Percentiles rank a stretch among this genome's conserved stretches.
Evolutionary conservation across 1,139 yeast genomes (phyloP).

Genomic region (Diutina rugosa): DNA sequence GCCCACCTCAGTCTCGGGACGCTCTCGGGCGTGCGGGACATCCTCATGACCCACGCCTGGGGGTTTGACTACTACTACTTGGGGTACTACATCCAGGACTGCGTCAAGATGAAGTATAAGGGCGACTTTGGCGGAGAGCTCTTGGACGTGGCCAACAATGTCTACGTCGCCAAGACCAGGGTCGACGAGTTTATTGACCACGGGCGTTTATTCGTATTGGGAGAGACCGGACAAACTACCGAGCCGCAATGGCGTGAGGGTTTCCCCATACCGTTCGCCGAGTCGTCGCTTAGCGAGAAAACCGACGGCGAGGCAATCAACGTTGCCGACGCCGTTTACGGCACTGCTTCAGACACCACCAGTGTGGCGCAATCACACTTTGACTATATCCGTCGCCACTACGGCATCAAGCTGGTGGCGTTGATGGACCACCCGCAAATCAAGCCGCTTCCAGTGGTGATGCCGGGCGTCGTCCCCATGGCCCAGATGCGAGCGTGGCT

Average conservation of each 20-base stretch:
- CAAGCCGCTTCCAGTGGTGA: constrained; percentile 6
- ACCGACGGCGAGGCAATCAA: background rate
- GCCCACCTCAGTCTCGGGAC: constrained; percentile 66
- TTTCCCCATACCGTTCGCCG: background rate
- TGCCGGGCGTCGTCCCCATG: constrained; percentile 20
- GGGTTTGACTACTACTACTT: constrained; percentile 44
- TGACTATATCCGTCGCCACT: constrained; percentile 8
- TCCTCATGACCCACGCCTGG: constrained; percentile 34
- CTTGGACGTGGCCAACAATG: constrained; percentile 37
- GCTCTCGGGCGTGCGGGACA: constrained; percentile 61
- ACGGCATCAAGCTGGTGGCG: constrained; percentile 18
- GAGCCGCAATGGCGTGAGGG: background rate
- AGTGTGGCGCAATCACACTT: constrained; percentile 13
- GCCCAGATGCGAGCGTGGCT: constrained; percentile 24
- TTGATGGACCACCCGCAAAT: constrained; percentile 6
- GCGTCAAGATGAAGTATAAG: constrained; percentile 77
- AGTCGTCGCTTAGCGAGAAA: background rate
- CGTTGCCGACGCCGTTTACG: constrained; percentile 25
- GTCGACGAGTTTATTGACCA: constrained; percentile 18
- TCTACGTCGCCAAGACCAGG: constrained; percentile 28
- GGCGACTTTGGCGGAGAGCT: constrained; percentile 66
- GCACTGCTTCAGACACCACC: constrained; percentile 11
- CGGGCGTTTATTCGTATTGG: constrained; percentile 25
- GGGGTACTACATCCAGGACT: constrained; percentile 70
- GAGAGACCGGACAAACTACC: background rate